These are phyloP conservation scores for Hydnomerulius pinastri DNA, from an alignment of 768 basidiomycete species.

Conservation along the genomic window DNA sequence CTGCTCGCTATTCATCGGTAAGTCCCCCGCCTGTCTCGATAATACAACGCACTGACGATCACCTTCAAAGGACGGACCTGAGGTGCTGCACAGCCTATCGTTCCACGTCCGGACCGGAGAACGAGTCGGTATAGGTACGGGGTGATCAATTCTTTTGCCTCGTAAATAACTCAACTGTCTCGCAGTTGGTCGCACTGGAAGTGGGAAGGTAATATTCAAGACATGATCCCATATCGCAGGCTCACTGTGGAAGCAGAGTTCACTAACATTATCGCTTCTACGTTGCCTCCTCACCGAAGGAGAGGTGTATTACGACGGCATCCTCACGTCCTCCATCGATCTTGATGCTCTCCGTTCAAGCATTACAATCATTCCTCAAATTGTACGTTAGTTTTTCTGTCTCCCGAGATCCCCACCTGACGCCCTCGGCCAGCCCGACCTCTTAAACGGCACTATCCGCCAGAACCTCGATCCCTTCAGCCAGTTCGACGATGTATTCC, in stretches of 20 bases:
- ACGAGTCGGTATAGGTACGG: constrained; percentile 10
- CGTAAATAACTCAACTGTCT: background rate
- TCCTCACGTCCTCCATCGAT: constrained; percentile 49
- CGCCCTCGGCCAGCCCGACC: constrained; percentile 32
- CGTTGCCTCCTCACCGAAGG: constrained; percentile 52
- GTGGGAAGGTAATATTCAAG: background rate
- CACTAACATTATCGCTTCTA: constrained; percentile 52
- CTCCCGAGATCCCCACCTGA: background rate
- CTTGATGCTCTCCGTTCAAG: constrained; percentile 55
- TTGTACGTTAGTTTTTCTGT: background rate
- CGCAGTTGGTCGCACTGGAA: constrained; percentile 11
- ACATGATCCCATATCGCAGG: background rate
- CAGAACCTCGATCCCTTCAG: constrained; percentile 53
- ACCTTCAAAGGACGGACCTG: background rate
- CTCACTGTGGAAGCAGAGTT: constrained; percentile 35
- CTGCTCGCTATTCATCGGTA: constrained; percentile 50
- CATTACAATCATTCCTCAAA: constrained; percentile 61
- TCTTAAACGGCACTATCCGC: constrained; percentile 46
- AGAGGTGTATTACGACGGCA: constrained; percentile 55
- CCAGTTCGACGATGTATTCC: constrained; percentile 45
- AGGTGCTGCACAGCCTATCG: constrained; percentile 3
- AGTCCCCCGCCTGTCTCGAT: background rate
- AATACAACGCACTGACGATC: background rate
- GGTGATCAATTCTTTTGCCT: background rate
- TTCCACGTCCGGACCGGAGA: constrained; percentile 9